Percentiles rank a stretch among this genome's conserved stretches.
Conservation (phyloP, 1,284 basidiomycete species). For the Bjerkandera adusta region DNA sequence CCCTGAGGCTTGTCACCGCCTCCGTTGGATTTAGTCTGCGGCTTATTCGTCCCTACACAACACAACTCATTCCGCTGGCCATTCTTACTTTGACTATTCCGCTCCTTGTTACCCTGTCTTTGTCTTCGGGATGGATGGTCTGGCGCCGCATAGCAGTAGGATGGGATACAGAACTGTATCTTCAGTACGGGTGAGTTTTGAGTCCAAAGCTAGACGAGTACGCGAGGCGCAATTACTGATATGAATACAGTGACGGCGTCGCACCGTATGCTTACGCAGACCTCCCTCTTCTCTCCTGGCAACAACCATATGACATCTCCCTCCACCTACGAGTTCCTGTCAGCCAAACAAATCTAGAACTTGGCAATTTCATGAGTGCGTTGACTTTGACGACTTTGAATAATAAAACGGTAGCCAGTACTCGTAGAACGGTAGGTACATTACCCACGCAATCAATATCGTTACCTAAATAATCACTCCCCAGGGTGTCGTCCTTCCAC, state of each 20-base stretch:
- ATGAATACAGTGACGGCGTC: constrained; percentile 49
- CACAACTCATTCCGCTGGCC: constrained; percentile 57
- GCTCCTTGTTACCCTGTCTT: constrained; percentile 53
- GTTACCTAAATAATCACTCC: constrained; percentile 7
- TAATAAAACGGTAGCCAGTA: constrained; percentile 57
- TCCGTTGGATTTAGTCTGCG: background rate
- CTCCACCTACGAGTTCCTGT: constrained; percentile 65
- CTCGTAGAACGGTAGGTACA: constrained; percentile 62
- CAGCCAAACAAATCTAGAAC: constrained; percentile 60
- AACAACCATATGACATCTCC: constrained; percentile 70
- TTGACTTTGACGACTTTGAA: constrained; percentile 52
- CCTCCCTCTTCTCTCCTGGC: constrained; percentile 48
- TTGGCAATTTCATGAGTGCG: constrained; percentile 80
- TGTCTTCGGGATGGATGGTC: constrained; percentile 65
- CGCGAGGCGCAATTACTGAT: background rate
- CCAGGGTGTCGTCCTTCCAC: constrained; percentile 59
- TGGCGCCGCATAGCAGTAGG: constrained; percentile 67
- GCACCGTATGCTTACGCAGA: constrained; percentile 57
- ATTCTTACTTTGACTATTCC: constrained; percentile 64
- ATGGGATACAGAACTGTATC: constrained; percentile 63
- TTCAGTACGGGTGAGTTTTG: constrained; percentile 70
- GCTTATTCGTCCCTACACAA: constrained; percentile 44
- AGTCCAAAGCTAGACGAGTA: background rate
- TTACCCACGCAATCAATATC: background rate
- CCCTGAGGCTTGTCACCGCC: background rate